Conservation (phyloP, 768 basidiomycete species). For the Cyathus striatus region DNA sequence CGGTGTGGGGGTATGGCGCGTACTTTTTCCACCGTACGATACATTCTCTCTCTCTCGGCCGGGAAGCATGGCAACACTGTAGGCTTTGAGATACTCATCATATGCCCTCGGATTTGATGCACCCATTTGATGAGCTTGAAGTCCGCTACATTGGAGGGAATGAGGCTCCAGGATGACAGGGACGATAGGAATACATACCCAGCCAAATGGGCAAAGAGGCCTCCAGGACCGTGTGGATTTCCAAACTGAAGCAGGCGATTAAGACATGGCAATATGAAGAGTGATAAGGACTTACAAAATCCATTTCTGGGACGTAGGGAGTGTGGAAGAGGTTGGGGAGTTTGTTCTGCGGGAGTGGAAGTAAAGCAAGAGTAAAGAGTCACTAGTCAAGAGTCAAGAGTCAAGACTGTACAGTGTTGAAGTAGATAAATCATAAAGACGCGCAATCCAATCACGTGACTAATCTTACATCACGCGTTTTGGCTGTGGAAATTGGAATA, state of each 20-base stretch:
- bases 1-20: slow-evolving; percentile 14
- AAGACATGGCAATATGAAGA: background rate
- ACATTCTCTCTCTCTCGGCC: slow-evolving; percentile 84
- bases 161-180: too few species aligned
- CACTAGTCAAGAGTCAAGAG: background rate
- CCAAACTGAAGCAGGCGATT: slow-evolving; percentile 27
- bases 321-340: slow-evolving; percentile 7
- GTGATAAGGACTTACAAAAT: slow-evolving; percentile 33
- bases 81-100: slow-evolving; percentile 91
- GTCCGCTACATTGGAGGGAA: too few species aligned
- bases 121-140: too few species aligned
- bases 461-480: slow-evolving; percentile 3
- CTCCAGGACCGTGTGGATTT: slow-evolving; percentile 48
- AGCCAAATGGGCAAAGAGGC: slow-evolving; percentile 61
- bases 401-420: background rate
- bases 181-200: slow-evolving; percentile 34
- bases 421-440: background rate
- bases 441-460: slow-evolving; percentile 4
- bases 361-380: slow-evolving; percentile 4
- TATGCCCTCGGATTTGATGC: slow-evolving; percentile 70
- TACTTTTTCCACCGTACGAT: slow-evolving; percentile 96
- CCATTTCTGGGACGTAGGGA: slow-evolving; percentile 28
- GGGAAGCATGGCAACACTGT: slow-evolving; percentile 91
- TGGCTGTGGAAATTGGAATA: background rate
- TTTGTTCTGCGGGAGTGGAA: too few species aligned